These are phyloP conservation scores for Calonectria naviculata DNA, from an alignment of 2,329 filamentous ascomycete genomes.

Conservation along the genomic window DNA sequence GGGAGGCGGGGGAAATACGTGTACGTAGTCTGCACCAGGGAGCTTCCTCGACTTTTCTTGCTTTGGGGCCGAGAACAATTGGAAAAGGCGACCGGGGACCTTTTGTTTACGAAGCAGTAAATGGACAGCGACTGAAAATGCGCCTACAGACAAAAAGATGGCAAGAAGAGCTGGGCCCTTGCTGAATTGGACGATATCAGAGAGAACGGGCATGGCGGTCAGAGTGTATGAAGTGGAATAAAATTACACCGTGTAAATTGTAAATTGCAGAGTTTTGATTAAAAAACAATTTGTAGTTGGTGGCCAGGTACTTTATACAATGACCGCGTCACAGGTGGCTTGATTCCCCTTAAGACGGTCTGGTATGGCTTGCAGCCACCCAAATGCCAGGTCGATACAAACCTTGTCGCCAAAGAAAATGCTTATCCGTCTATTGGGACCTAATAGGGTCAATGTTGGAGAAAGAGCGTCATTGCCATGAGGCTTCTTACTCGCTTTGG, in stretches of 20 bases:
- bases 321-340: neutral
- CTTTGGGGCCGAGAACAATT: constrained; percentile 13
- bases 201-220: constrained; percentile 8
- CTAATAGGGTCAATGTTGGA: constrained; percentile 17
- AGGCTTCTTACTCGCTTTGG: constrained; percentile 5
- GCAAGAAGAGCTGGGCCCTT: constrained; percentile 8
- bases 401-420: neutral
- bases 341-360: neutral
- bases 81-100: constrained; percentile 14
- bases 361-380: neutral
- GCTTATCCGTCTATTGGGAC: constrained; percentile 11
- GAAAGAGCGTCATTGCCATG: neutral
- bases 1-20: constrained; percentile 37
- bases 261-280: neutral
- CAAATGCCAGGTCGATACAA: neutral
- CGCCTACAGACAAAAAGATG: constrained; percentile 12
- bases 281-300: constrained; percentile 4
- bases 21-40: constrained; percentile 35
- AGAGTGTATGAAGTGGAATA: neutral
- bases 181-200: constrained; percentile 1
- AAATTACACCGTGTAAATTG: neutral
- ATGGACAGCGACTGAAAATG: constrained; percentile 26
- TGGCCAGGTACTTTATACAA: constrained; percentile 1
- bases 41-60: constrained; percentile 29
- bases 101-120: constrained; percentile 32